phyloP scores from a whole-genome alignment of 129 eudicot species.

The Lonicera japonica region DNA sequence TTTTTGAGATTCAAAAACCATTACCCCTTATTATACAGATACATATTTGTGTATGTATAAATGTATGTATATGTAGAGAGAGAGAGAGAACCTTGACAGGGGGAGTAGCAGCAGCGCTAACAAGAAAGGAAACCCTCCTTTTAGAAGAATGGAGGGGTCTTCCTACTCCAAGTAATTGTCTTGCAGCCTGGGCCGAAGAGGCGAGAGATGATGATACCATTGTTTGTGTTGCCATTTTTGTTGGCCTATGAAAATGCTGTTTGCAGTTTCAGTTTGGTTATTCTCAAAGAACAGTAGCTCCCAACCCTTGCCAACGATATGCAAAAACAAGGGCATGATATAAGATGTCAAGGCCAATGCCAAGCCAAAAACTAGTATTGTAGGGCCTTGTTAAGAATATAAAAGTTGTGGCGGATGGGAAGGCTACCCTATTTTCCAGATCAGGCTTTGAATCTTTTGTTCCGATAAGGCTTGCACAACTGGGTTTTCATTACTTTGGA shows the following conservation, averaged over 20 bases:
- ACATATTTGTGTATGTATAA: neutral
- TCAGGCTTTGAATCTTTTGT: slow-evolving; percentile 50
- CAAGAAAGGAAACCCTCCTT: slow-evolving; percentile 65
- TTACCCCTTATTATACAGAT: too few species aligned
- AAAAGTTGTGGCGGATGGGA: slow-evolving; percentile 49
- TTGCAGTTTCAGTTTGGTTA: neutral
- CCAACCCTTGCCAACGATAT: slow-evolving; percentile 11
- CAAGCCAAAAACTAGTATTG: slow-evolving; percentile 23
- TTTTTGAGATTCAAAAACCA: too few species aligned
- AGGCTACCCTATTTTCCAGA: slow-evolving; percentile 31
- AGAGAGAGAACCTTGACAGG: slow-evolving; percentile 71
- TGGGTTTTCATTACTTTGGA: slow-evolving; percentile 51
- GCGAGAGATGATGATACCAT: slow-evolving; percentile 80
- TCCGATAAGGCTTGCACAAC: slow-evolving; percentile 53
- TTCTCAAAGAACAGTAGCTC: slow-evolving; percentile 1
- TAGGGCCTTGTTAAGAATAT: slow-evolving; percentile 39
- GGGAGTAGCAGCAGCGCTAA: slow-evolving; percentile 81
- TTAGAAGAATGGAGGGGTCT: slow-evolving; percentile 41
- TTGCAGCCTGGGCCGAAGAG: slow-evolving; percentile 67
- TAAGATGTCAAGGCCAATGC: slow-evolving; percentile 30
- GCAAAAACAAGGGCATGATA: slow-evolving; percentile 15
- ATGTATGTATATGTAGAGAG: neutral
- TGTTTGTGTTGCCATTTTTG: slow-evolving; percentile 82
- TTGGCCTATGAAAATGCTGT: neutral
- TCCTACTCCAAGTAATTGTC: slow-evolving; percentile 61